A percentile compares a stretch with the other conserved stretches of the same genome.
phyloP scores from a whole-genome alignment of 768 basidiomycete genomes.

The Epithele typhae region DNA sequence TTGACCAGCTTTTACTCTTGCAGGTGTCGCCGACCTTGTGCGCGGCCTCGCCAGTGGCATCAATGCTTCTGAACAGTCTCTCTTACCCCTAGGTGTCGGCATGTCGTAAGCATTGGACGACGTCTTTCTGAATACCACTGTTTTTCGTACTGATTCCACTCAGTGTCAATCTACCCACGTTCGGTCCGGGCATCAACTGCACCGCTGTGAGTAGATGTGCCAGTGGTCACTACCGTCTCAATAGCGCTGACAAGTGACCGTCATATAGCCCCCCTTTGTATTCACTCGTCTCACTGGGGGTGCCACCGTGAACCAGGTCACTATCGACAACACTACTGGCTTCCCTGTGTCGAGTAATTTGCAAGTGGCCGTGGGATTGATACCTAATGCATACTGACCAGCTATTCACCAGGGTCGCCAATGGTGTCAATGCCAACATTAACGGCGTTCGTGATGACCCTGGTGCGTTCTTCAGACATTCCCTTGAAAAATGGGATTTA shows the following conservation, averaged over 20 bases:
- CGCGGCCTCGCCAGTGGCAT: conserved; percentile 21
- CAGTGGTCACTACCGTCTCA: neutral
- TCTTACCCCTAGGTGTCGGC: conserved; percentile 26
- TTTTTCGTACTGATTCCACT: no score
- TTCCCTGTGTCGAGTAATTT: conserved; percentile 21
- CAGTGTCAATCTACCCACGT: conserved; percentile 24
- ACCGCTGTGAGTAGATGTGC: conserved; percentile 17
- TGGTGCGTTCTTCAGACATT: conserved; percentile 9
- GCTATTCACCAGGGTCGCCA: conserved; percentile 11
- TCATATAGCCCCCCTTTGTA: conserved; percentile 26
- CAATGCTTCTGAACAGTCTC: conserved; percentile 16
- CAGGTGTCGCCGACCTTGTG: conserved; percentile 23
- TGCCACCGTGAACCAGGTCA: conserved; percentile 20
- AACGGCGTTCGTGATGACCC: conserved; percentile 23
- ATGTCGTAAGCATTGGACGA: conserved; percentile 17
- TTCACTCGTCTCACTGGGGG: conserved; percentile 29
- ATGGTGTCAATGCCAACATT: conserved; percentile 23
- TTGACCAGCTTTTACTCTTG: no score
- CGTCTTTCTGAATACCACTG: neutral
- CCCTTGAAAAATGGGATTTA: neutral
- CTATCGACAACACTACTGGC: conserved; percentile 21
- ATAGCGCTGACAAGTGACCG: neutral
- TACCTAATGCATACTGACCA: neutral
- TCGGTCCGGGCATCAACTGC: conserved; percentile 23
- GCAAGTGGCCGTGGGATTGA: conserved; percentile 12